phyloP scores from a whole-genome alignment of 1,139 yeast species.

The Wickerhamomyces sp. region DNA sequence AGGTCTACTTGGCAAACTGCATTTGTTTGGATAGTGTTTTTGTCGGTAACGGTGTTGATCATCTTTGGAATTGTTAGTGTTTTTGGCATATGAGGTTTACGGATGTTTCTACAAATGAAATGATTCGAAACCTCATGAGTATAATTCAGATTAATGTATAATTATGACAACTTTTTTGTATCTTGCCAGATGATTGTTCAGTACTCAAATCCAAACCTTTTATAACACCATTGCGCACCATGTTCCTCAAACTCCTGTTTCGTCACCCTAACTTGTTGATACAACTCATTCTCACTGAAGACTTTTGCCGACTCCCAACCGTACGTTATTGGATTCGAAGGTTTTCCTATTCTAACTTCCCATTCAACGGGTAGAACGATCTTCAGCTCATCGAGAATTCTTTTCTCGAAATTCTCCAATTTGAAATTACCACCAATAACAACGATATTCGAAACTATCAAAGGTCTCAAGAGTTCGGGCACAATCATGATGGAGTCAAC shows the following conservation, averaged over 20 bases:
- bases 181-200: slow-evolving; percentile 2
- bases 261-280: slow-evolving; percentile 56
- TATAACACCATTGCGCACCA: slow-evolving; percentile 76
- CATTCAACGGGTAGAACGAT: slow-evolving; percentile 66
- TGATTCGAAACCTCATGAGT: no score
- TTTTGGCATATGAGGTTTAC: slow-evolving; percentile 17
- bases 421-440: slow-evolving; percentile 81
- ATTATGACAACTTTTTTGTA: no score
- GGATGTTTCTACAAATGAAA: no score
- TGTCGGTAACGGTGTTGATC: slow-evolving; percentile 14
- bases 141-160: no score
- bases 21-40: slow-evolving; percentile 16
- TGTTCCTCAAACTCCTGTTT: slow-evolving; percentile 80
- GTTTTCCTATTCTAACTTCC: slow-evolving; percentile 48
- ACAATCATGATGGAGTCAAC: slow-evolving; percentile 64
- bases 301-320: slow-evolving; percentile 56
- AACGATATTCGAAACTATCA: slow-evolving; percentile 73
- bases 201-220: slow-evolving; percentile 61
- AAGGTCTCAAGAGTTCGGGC: slow-evolving; percentile 72
- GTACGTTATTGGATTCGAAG: slow-evolving; percentile 37
- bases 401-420: slow-evolving; percentile 57
- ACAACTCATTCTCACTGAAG: slow-evolving; percentile 42
- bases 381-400: slow-evolving; percentile 57
- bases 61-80: slow-evolving; percentile 16
- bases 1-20: slow-evolving; percentile 11